phyloP scores from a whole-genome alignment of 257 asterid species.

The Rehmannia glutinosa region DNA sequence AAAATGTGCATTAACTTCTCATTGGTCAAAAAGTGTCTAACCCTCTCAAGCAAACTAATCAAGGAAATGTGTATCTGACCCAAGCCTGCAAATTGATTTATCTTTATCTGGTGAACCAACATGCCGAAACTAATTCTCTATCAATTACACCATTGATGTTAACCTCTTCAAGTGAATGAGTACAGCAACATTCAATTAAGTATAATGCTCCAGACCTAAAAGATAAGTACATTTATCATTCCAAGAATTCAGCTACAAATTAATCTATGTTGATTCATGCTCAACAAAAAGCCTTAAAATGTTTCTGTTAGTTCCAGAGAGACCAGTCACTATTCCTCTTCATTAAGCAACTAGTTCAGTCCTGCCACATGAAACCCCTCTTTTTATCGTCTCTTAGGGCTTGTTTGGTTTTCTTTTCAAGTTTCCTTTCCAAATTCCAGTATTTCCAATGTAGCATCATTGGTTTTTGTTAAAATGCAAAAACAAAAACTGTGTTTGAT shows the following conservation, averaged over 20 bases:
- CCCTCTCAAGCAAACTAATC: background rate
- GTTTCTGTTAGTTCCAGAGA: background rate
- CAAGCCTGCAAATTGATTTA: background rate
- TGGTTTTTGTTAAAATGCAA: too few species aligned
- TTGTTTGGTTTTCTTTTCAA: too few species aligned
- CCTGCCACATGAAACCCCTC: background rate
- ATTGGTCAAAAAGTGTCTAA: background rate
- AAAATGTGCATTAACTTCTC: background rate
- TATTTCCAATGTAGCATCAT: too few species aligned
- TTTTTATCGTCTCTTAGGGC: too few species aligned
- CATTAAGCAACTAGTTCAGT: background rate
- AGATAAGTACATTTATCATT: conserved; percentile 1
- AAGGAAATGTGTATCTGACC: background rate
- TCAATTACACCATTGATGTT: background rate
- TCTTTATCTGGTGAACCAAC: background rate
- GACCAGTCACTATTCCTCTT: conserved; percentile 2
- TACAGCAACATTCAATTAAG: conserved; percentile 1
- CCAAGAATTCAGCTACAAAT: background rate
- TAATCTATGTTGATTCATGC: background rate
- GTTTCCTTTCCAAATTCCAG: too few species aligned
- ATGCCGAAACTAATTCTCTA: background rate
- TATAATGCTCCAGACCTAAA: background rate
- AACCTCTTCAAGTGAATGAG: background rate
- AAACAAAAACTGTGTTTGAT: too few species aligned
- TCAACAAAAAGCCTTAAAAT: background rate